phyloP scores from a whole-genome alignment of 805 yeast species.

The Candida sphagnicola region DNA sequence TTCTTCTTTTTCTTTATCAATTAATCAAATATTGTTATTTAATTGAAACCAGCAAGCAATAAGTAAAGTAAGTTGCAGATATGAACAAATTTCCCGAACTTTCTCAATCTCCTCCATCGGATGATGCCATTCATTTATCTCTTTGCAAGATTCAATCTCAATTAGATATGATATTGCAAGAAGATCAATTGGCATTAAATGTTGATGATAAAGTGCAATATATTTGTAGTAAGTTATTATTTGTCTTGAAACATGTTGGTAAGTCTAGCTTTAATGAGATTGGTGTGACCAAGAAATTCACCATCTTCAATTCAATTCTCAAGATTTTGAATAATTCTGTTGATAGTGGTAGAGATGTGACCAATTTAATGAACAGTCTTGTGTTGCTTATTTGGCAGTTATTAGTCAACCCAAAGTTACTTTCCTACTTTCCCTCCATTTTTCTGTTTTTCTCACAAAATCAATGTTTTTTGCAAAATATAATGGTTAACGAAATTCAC shows the following conservation, averaged over 20 bases:
- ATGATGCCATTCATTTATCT: not conserved
- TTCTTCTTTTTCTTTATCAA: not conserved
- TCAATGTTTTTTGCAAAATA: not conserved
- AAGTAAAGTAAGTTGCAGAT: too few species aligned
- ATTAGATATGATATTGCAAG: not conserved
- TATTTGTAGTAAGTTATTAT: not conserved
- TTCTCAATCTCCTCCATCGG: not conserved
- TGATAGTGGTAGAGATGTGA: constrained; percentile 4
- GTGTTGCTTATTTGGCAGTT: constrained; percentile 8
- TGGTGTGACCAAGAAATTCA: not conserved
- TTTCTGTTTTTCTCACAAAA: not conserved
- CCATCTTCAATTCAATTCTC: constrained; percentile 1
- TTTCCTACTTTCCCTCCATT: constrained; percentile 2
- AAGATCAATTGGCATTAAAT: not conserved
- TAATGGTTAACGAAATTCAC: not conserved
- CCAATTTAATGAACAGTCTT: constrained; percentile 4
- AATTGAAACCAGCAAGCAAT: too few species aligned
- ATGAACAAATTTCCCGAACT: too few species aligned
- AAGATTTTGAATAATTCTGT: constrained; percentile 5
- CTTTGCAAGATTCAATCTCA: not conserved
- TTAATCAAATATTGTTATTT: too few species aligned
- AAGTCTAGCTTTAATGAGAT: not conserved
- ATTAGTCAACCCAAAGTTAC: constrained; percentile 5
- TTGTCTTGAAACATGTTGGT: not conserved
- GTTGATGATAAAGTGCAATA: not conserved